A percentile compares a stretch with the other conserved stretches of the same genome.
These are phyloP conservation scores for Diplodia intermedia DNA, from an alignment of 2,329 filamentous ascomycete genomes.

Conservation along the genomic window DNA sequence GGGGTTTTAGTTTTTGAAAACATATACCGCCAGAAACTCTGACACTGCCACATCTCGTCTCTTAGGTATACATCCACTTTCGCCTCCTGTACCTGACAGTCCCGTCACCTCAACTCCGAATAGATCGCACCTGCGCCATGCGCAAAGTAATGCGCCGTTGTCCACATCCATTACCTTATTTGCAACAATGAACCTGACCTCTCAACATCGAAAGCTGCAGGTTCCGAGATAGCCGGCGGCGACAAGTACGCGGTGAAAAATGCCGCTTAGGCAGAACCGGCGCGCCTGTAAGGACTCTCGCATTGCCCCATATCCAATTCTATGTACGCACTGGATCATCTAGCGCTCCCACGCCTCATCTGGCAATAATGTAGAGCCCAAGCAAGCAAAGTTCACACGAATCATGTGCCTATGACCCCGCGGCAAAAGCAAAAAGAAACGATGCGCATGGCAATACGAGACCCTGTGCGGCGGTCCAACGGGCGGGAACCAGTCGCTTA, in stretches of 20 bases:
- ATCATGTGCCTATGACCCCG: neutral
- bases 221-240: neutral
- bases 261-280: neutral
- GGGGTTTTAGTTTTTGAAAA: accelerated
- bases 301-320: neutral
- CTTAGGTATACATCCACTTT: neutral
- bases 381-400: neutral
- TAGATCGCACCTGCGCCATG: neutral
- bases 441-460: neutral
- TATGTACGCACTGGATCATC: neutral
- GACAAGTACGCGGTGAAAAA: neutral
- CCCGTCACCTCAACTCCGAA: neutral
- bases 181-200: neutral
- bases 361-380: neutral
- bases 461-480: neutral
- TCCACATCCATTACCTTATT: too few relatives aligned
- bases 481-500: neutral
- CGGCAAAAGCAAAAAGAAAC: neutral
- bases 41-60: neutral
- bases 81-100: neutral
- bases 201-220: neutral
- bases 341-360: neutral
- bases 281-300: neutral
- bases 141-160: too few relatives aligned
- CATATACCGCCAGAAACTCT: neutral